These are phyloP conservation scores for Scenedesmus sp. DNA, from an alignment of 163 green algal species.

Conservation along the genomic window DNA sequence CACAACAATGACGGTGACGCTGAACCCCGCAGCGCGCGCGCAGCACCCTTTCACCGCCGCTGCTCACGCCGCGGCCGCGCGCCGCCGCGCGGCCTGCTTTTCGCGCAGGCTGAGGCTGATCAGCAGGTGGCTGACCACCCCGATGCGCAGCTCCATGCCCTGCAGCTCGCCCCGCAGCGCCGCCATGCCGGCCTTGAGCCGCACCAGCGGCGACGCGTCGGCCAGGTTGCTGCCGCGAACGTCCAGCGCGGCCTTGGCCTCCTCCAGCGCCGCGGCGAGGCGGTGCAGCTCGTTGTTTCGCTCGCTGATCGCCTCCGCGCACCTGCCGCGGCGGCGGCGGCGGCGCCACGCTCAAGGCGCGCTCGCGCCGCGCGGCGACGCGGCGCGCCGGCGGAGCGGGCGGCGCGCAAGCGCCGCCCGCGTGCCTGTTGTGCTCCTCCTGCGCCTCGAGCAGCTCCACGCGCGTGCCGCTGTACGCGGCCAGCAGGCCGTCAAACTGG, in stretches of 20 bases:
- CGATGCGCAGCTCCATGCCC: slow-evolving; percentile 76
- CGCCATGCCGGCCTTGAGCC: slow-evolving; percentile 80
- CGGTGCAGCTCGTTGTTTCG: slow-evolving; percentile 81
- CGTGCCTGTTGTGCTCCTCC: slow-evolving; percentile 65
- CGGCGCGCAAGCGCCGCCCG: too few species aligned
- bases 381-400: too few species aligned
- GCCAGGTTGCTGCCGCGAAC: slow-evolving; percentile 77
- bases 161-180: slow-evolving; percentile 69
- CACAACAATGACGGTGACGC: too few species aligned
- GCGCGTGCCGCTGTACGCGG: slow-evolving; percentile 61
- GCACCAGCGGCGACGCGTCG: slow-evolving; percentile 72
- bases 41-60: too few species aligned
- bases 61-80: slow-evolving; percentile 19
- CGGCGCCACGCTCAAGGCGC: too few species aligned
- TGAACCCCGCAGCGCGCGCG: too few species aligned
- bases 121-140: slow-evolving; percentile 68
- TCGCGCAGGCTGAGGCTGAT: slow-evolving; percentile 1
- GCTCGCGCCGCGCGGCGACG: too few species aligned
- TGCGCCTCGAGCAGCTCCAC: slow-evolving; percentile 57
- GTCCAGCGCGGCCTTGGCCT: slow-evolving; percentile 69
- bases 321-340: too few species aligned
- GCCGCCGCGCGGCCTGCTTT: slow-evolving; percentile 26
- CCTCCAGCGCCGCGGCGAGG: slow-evolving; percentile 73
- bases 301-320: slow-evolving; percentile 66
- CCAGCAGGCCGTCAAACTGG: slow-evolving; percentile 69